Percentiles rank a stretch among this genome's conserved stretches.
phyloP scores from a whole-genome alignment of 345 rosid genomes.

The Salix dunnii region DNA sequence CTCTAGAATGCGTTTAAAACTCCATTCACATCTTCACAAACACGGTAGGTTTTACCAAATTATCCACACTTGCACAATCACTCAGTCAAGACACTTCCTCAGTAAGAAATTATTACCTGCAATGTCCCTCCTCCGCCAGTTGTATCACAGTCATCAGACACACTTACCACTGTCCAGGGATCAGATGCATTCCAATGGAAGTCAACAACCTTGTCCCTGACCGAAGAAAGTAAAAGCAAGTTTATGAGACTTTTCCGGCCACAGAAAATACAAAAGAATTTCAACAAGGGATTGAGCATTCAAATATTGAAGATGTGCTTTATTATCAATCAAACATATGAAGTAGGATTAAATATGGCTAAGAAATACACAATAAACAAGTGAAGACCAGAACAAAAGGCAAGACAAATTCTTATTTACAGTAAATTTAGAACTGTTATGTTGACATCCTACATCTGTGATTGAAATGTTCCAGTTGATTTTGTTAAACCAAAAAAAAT shows the following conservation, averaged over 20 bases:
- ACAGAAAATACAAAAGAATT: background rate
- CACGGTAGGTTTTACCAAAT: background rate
- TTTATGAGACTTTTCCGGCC: background rate
- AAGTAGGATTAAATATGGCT: background rate
- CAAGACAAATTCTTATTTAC: background rate
- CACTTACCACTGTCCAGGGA: conserved; percentile 96
- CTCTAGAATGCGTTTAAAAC: background rate
- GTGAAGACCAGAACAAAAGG: background rate
- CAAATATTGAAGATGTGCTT: background rate
- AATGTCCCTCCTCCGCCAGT: conserved; percentile 96
- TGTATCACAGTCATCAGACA: conserved; percentile 92
- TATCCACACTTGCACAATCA: background rate
- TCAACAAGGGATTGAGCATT: background rate
- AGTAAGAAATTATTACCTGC: conserved; percentile 46
- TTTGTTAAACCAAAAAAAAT: background rate
- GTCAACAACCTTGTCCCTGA: conserved; percentile 94
- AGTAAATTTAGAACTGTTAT: background rate
- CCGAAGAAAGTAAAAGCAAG: background rate
- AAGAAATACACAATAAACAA: background rate
- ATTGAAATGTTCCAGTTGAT: background rate
- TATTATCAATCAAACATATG: background rate
- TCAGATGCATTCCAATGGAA: conserved; percentile 87
- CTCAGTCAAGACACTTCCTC: background rate
- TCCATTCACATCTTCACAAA: background rate
- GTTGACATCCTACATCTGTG: background rate